A percentile compares a stretch with the other conserved stretches of the same genome.
Evolutionary conservation across 768 basidiomycete genomes (phyloP).

Genomic region (Mycena indigotica): DNA sequence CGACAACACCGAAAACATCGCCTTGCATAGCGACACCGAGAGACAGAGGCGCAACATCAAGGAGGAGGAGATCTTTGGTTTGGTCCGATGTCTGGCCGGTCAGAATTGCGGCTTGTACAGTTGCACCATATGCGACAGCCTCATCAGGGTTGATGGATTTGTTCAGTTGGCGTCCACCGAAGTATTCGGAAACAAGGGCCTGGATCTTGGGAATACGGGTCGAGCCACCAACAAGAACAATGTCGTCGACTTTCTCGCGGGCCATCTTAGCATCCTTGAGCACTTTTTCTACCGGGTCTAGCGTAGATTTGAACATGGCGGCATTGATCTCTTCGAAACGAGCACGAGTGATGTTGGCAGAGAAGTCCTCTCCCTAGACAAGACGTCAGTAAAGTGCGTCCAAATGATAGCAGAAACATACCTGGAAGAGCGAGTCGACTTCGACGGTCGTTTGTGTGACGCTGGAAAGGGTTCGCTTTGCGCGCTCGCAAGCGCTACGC

Average conservation of each 20-base stretch:
- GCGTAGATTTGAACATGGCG: slow-evolving; percentile 89
- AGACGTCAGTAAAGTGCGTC: slow-evolving; percentile 15
- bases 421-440: slow-evolving; percentile 97
- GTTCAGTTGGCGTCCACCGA: slow-evolving; percentile 96
- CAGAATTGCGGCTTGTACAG: slow-evolving; percentile 98
- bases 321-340: slow-evolving; percentile 99
- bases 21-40: slow-evolving; percentile 99
- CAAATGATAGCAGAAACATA: slow-evolving; percentile 32
- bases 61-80: slow-evolving; percentile 96
- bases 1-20: slow-evolving; percentile 99
- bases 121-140: slow-evolving; percentile 99
- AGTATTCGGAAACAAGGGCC: slow-evolving; percentile 97
- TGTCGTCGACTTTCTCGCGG: slow-evolving; percentile 96
- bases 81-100: slow-evolving; percentile 99
- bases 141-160: slow-evolving; percentile 99
- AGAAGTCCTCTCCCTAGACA: slow-evolving; percentile 91
- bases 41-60: slow-evolving; percentile 97
- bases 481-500: slow-evolving; percentile 97
- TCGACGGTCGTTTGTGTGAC: slow-evolving; percentile 99
- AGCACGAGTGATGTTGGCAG: slow-evolving; percentile 97
- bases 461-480: slow-evolving; percentile 97
- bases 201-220: slow-evolving; percentile 99
- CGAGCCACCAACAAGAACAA: slow-evolving; percentile 99
- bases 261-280: slow-evolving; percentile 99
- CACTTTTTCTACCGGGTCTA: slow-evolving; percentile 98